Percentiles rank a stretch among this genome's conserved stretches.
phyloP scores from a whole-genome alignment of 257 asterid species.

The Ocimum tenuiflorum region DNA sequence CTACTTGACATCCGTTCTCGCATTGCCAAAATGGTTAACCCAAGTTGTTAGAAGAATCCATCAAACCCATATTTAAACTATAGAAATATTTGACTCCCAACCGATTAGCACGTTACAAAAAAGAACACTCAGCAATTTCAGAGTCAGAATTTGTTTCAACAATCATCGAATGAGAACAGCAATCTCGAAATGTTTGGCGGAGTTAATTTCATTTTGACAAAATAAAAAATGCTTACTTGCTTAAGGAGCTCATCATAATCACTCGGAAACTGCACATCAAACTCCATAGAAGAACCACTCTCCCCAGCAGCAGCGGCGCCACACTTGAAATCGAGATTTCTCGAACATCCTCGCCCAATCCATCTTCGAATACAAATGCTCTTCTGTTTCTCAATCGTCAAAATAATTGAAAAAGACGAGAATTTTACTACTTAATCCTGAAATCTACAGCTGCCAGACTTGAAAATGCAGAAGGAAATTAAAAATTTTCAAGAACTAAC shows the following conservation, averaged over 20 bases:
- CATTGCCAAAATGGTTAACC: no score
- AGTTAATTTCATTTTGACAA: background rate
- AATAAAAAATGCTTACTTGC: slow-evolving; percentile 39
- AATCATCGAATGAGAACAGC: background rate
- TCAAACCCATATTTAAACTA: no score
- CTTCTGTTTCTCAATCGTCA: slow-evolving; percentile 16
- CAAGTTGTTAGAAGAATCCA: no score
- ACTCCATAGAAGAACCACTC: slow-evolving; percentile 34
- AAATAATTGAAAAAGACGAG: background rate
- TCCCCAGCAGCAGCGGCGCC: slow-evolving; percentile 34
- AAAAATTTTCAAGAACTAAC: slow-evolving; percentile 17
- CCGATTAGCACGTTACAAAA: no score
- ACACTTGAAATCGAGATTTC: slow-evolving; percentile 25
- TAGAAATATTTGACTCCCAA: no score
- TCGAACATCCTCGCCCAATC: slow-evolving; percentile 17
- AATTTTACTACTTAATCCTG: no score
- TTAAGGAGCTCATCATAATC: slow-evolving; percentile 66
- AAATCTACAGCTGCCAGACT: background rate
- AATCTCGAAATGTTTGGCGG: no score
- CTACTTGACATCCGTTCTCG: no score
- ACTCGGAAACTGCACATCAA: slow-evolving; percentile 55
- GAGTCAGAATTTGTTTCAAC: background rate
- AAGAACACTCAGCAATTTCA: background rate
- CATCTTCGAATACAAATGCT: slow-evolving; percentile 10
- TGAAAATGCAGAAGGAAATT: background rate